phyloP scores from a whole-genome alignment of 2,329 filamentous ascomycete species.

The Ascochyta lentis region DNA sequence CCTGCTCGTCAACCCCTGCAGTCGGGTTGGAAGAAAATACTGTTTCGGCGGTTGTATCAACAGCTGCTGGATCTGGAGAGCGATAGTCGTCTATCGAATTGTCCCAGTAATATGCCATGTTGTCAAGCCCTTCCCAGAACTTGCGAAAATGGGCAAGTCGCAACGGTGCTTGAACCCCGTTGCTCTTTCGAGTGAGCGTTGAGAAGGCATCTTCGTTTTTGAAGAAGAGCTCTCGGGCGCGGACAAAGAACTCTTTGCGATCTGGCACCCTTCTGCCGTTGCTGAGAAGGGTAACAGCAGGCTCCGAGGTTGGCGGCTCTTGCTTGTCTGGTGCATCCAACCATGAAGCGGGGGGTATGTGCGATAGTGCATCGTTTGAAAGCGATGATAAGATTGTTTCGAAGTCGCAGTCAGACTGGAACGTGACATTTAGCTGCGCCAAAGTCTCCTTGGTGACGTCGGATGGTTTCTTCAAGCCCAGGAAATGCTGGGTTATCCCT shows the following conservation, averaged over 20 bases:
- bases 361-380: slow-evolving; percentile 43
- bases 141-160: slow-evolving; percentile 64
- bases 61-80: slow-evolving; percentile 31
- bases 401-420: slow-evolving; percentile 46
- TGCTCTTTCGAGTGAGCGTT: slow-evolving; percentile 59
- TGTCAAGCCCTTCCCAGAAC: slow-evolving; percentile 66
- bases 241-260: slow-evolving; percentile 56
- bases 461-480: slow-evolving; percentile 49
- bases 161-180: slow-evolving; percentile 54
- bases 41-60: slow-evolving; percentile 6
- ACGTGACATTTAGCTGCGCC: slow-evolving; percentile 52
- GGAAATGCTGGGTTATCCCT: slow-evolving; percentile 55
- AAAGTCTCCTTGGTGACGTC: slow-evolving; percentile 52
- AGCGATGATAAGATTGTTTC: slow-evolving; percentile 48
- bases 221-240: slow-evolving; percentile 59
- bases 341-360: slow-evolving; percentile 51
- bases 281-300: slow-evolving; percentile 47
- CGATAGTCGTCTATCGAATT: slow-evolving; percentile 64
- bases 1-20: slow-evolving; percentile 8
- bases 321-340: slow-evolving; percentile 36
- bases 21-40: not conserved
- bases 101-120: slow-evolving; percentile 69
- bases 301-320: slow-evolving; percentile 33
- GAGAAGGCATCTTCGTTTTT: slow-evolving; percentile 65
- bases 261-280: slow-evolving; percentile 58